These are phyloP conservation scores for Cardamine chenopodiifolia DNA, from an alignment of 345 rosid genomes.

Conservation along the genomic window DNA sequence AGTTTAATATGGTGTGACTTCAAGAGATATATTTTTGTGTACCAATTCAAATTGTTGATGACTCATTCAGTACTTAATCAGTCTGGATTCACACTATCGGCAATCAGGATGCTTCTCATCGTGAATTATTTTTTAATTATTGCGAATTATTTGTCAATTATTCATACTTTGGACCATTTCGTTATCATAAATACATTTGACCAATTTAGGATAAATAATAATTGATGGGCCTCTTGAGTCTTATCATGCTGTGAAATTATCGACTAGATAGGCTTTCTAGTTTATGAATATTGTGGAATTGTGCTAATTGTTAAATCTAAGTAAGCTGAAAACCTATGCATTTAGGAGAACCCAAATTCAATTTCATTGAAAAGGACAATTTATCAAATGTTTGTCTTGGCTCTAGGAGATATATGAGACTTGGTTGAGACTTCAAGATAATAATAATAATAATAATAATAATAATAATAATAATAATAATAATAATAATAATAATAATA, in stretches of 20 bases:
- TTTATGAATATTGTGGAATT: not conserved
- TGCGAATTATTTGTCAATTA: not conserved
- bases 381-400: too few relatives aligned
- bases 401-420: too few relatives aligned
- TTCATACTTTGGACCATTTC: not conserved
- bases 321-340: too few relatives aligned
- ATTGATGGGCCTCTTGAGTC: not conserved
- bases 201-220: not conserved
- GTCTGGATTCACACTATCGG: slow-evolving; percentile 11
- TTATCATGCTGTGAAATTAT: not conserved
- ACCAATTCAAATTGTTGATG: slow-evolving; percentile 8
- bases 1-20: slow-evolving; percentile 1
- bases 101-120: not conserved
- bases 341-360: too few relatives aligned
- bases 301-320: too few relatives aligned
- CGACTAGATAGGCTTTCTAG: slow-evolving; percentile 8
- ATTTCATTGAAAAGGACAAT: too few relatives aligned
- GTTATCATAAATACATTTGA: not conserved
- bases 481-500: too few relatives aligned
- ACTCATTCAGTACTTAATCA: slow-evolving; percentile 16
- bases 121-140: not conserved
- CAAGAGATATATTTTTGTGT: not conserved
- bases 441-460: too few relatives aligned
- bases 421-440: too few relatives aligned
- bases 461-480: too few relatives aligned